Conservation (phyloP, 164 flowering plant genomes). For the Akebia trifoliata region DNA sequence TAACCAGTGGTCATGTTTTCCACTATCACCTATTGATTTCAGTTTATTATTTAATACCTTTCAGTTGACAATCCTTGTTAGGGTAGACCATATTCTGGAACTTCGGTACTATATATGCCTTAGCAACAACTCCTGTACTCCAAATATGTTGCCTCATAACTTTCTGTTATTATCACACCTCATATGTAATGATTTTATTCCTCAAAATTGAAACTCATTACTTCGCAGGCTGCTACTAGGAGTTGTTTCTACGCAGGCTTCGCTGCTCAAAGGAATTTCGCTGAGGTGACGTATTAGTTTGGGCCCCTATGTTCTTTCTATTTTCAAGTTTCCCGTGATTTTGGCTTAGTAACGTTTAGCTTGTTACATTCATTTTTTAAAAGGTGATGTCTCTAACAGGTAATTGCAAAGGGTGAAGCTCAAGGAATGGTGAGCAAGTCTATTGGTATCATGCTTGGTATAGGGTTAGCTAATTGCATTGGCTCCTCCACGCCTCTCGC, state of each 20-base stretch:
- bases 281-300: constrained; percentile 60
- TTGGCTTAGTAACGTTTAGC: not conserved
- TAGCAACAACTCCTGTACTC: too few relatives aligned
- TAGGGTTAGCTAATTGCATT: constrained; percentile 65
- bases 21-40: too few relatives aligned
- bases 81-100: too few relatives aligned
- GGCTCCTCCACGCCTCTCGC: constrained; percentile 73
- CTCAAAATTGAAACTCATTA: constrained; percentile 3
- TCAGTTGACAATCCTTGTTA: too few relatives aligned
- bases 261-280: constrained; percentile 96
- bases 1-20: too few relatives aligned
- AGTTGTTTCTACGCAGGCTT: constrained; percentile 98
- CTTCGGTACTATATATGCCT: too few relatives aligned
- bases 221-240: constrained; percentile 83
- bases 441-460: constrained; percentile 81
- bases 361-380: not conserved
- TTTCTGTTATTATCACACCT: too few relatives aligned
- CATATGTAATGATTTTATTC: too few relatives aligned
- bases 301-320: constrained; percentile 1
- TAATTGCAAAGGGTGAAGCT: constrained; percentile 99
- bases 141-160: too few relatives aligned
- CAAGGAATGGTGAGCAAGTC: constrained; percentile 99
- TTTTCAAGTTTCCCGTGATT: not conserved
- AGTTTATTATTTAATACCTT: too few relatives aligned
- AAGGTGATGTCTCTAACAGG: constrained; percentile 42